These are phyloP conservation scores for Amanita brunnescens DNA, from an alignment of 768 basidiomycete species.

Conservation along the genomic window DNA sequence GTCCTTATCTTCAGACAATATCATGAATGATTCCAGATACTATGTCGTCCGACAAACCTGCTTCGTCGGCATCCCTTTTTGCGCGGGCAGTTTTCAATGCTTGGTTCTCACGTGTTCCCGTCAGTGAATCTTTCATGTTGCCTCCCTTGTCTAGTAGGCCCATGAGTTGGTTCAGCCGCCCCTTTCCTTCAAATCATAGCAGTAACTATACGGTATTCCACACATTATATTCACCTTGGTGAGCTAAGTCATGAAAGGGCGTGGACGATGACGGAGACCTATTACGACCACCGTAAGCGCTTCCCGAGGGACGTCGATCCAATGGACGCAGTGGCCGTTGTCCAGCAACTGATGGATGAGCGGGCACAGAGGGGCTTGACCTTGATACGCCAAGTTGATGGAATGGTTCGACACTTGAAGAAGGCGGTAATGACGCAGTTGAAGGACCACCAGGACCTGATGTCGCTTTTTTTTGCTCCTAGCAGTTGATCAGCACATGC, in stretches of 20 bases:
- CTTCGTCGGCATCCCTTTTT: constrained; percentile 88
- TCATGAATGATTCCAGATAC: neutral
- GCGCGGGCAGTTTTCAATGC: constrained; percentile 72
- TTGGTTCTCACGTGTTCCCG: constrained; percentile 47
- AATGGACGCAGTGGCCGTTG: constrained; percentile 72
- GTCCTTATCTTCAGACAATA: constrained; percentile 57
- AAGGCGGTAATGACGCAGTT: constrained; percentile 21
- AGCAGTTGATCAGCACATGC: neutral
- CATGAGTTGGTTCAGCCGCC: constrained; percentile 78
- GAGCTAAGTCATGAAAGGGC: constrained; percentile 80
- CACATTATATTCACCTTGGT: constrained; percentile 46
- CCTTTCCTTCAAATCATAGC: constrained; percentile 49
- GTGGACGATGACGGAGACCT: constrained; percentile 79
- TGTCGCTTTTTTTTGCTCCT: constrained; percentile 61
- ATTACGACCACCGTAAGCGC: constrained; percentile 43
- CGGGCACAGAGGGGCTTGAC: constrained; percentile 36
- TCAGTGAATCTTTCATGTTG: constrained; percentile 49
- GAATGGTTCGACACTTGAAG: constrained; percentile 19
- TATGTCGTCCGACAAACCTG: constrained; percentile 39
- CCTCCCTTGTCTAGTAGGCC: constrained; percentile 77
- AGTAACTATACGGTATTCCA: constrained; percentile 4
- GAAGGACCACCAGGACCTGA: constrained; percentile 26
- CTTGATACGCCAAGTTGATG: constrained; percentile 30
- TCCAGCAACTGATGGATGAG: constrained; percentile 49
- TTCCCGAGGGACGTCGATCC: constrained; percentile 64